Evolutionary conservation across 257 asterid species (phyloP), one percentile per base, ranked within the genome.

Genomic region (Rauvolfia tetraphylla): DNA sequence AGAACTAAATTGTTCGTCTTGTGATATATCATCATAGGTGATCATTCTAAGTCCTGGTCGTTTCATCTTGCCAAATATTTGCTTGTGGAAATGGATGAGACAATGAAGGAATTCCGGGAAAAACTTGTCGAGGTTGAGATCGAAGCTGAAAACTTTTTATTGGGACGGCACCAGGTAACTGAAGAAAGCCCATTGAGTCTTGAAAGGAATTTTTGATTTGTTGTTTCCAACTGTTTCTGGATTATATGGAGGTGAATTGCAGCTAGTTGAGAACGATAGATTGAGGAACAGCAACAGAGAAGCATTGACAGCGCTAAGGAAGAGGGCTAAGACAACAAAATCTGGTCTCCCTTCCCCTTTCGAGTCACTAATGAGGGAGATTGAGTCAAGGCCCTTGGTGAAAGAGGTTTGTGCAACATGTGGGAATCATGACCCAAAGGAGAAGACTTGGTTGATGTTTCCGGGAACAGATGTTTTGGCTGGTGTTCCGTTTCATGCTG

Each of bases 391-490:
- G 86, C 89, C 96, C 5, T 76, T 92, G 87, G 89, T 95, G 82
- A 90, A 86, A 85, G 98, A 92, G 89, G 84, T 95, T 17, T 95
- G 99, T 76, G 72, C 85, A 67, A 92, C 97, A 38, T 95, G 98
- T 74, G 96, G 97, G 27, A 86, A 90, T 74, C 97, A 95, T 80
- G 89, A 92, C 79, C 79, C 91, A 0, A 86, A 91, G 80, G 99
- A 91, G 86, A 87, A 83, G 63, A 90, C 92, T 1, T 81, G 89
- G 91, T 80, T 95, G 76, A 90, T 90, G 93, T 46, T 70, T 46
- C 74, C 74, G 0, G 74, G 74, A 46, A 70, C 74, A 25, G 74
- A 70, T 15, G 38, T 70, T 25, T 70, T 70, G 3, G n/a, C 39
- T 27, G 74, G 74, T n/a, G 22, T 46, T 44, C 74, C 98, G 1